Conservation (phyloP, 768 basidiomycete species). For the Kwoniella sp. region DNA sequence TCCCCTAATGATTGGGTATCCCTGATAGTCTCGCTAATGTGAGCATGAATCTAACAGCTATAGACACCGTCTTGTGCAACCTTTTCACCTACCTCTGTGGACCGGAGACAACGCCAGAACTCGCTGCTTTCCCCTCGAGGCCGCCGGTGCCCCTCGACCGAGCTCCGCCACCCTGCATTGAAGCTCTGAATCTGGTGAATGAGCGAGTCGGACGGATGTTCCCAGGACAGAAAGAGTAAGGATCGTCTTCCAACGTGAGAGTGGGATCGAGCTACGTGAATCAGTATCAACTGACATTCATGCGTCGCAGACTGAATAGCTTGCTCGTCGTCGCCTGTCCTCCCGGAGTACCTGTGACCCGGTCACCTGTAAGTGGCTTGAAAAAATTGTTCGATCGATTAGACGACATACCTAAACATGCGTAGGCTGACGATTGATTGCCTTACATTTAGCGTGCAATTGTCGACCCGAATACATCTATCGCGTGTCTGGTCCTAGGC, state of each 20-base stretch:
- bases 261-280: background rate
- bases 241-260: background rate
- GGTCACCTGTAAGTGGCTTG: background rate
- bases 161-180: constrained; percentile 30
- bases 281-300: background rate
- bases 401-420: no score
- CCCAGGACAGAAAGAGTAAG: constrained; percentile 46
- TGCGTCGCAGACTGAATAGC: constrained; percentile 44
- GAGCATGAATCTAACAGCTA: constrained; percentile 19
- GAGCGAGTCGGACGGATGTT: constrained; percentile 42
- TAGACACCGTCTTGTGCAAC: constrained; percentile 35
- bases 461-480: constrained; percentile 15
- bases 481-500: constrained; percentile 45
- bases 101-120: constrained; percentile 18
- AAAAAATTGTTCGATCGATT: no score
- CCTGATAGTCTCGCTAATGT: background rate
- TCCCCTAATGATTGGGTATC: background rate
- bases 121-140: constrained; percentile 17
- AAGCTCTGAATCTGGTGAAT: constrained; percentile 43
- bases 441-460: constrained; percentile 4
- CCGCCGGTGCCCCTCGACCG: constrained; percentile 33
- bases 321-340: constrained; percentile 39
- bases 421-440: background rate
- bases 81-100: constrained; percentile 49
- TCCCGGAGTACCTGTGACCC: constrained; percentile 34